Base-by-base conservation (phyloP, 352 stramenopile genomes). In the Pythium brassicae region DNA sequence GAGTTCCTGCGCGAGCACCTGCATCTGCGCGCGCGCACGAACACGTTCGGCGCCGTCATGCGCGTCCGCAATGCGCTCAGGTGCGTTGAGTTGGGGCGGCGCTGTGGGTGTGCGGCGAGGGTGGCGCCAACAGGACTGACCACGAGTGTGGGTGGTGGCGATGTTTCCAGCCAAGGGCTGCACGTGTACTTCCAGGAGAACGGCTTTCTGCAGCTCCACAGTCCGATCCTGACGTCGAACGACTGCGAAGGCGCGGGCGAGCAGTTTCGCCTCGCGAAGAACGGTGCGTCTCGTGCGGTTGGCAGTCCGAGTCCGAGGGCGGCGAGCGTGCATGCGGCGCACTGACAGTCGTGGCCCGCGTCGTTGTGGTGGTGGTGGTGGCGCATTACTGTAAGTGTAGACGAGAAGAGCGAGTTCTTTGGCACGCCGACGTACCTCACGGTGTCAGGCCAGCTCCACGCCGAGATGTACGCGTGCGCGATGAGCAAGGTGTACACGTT, bases 401-500 rank as follows among this genome's bases (percentile, higher is more conserved):
- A 81, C 63, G 89, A 94, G 44, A 97, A 97, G 50, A 72, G 77
- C 17, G 89, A 97, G 57, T 99, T 99, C 66, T 99, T 99, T 66
- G 92, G 87, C 12, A 93, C 91, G 34, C 86, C 88, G 10, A 91
- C 95, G 2, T 94, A 89, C 59, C 73, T 97, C 48, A 97, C 87
- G 2, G 89, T 97, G 2, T 96, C 86, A 9, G 89, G 88, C 10
- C 95, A 99, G 71, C 74, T 99, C 9, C 94, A 96, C 45, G 95
- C 74, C 19, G 97, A 99, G 72, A 98, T 98, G 52, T 98, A 98
- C 62, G 96, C 96, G 12, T 98, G 83, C 62, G 96, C 96, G 9
- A 67, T 99, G 52, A 94, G 95, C 62, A 97, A 99, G 68, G 90
- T 99, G 44, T 99, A 99, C 76, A 99, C 97, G 1, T 99, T 99